Base-by-base conservation (phyloP, 495 filamentous ascomycete genomes). In the Aspergillus avenaceus region DNA sequence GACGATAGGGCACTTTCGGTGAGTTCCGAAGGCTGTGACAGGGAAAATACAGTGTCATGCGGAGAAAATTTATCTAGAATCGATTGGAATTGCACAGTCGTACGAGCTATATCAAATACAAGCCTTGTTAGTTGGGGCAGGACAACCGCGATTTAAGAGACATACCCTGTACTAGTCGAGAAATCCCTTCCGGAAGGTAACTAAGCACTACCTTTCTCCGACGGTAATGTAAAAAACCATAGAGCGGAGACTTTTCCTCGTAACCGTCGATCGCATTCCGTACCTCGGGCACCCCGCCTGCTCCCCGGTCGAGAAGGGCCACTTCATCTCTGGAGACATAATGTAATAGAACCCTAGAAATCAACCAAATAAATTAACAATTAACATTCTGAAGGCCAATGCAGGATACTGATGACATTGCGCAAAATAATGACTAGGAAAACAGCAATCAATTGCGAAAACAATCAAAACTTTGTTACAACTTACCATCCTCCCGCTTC, bases 401-500 rank as follows among this genome's bases (percentile, higher is more conserved):
- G n/a, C n/a, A n/a, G n/a, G n/a, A n/a, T n/a, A n/a, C n/a, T n/a
- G n/a, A n/a, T 41, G 4, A 19, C 38, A 19, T 4, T n/a, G 38
- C 11, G 38, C 14, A 21, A 41, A 11, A 41, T 21, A 23, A 18
- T 23, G 13, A 21, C 38, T n/a, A 11, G 14, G 38, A 12, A 41
- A 3, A 23, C 23, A 12, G 38, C 18, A 12, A 32, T 21, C 34
- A 34, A 49, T 26, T 12, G 36, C 12, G 23, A 21, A n/a, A n/a
- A n/a, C n/a, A n/a, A n/a, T n/a, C n/a, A n/a, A n/a, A n/a, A n/a
- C n/a, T n/a, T n/a, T n/a, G n/a, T n/a, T n/a, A n/a, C 19, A 38
- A 79, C 91, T 72, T 76, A 98, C 93, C 93, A 98, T 85, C 90
- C 91, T 69, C 92, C 93, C 31, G 88, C 84, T 64, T 98, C 95